Conservation (phyloP, 129 eudicot species). For the Logfia minima region DNA sequence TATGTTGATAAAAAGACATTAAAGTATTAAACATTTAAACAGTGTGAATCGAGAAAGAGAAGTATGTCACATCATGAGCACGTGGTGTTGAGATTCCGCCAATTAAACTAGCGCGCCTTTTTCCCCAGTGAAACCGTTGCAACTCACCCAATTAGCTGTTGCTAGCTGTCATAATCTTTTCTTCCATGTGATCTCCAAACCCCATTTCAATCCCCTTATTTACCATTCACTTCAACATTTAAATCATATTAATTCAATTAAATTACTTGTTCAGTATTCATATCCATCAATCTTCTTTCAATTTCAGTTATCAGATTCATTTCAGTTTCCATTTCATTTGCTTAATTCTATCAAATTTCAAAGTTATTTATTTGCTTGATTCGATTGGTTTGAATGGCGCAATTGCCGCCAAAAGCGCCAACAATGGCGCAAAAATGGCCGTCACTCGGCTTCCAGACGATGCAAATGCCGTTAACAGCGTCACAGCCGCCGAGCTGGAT, state of each 20-base stretch:
- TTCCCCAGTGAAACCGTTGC: background rate
- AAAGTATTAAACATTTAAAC: too few species aligned
- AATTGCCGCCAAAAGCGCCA: constrained; percentile 78
- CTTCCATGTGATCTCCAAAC: constrained; percentile 46
- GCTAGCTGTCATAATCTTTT: constrained; percentile 37
- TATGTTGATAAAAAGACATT: too few species aligned
- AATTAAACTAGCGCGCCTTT: background rate
- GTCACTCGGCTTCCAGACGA: constrained; percentile 45
- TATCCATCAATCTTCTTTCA: background rate
- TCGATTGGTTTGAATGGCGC: constrained; percentile 48
- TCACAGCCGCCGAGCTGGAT: constrained; percentile 60
- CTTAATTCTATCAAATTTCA: background rate
- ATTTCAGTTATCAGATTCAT: too few species aligned
- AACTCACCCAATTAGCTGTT: constrained; percentile 27
- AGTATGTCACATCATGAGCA: too few species aligned
- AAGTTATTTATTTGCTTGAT: background rate
- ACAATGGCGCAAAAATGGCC: constrained; percentile 71
- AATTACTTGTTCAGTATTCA: background rate
- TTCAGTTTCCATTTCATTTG: background rate
- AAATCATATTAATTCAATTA: background rate
- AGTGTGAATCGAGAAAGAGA: too few species aligned
- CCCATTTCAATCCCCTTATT: constrained; percentile 17
- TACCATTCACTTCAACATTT: constrained; percentile 18
- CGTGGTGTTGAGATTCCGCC: background rate
- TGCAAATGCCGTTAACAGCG: constrained; percentile 35